Base-by-base conservation (phyloP, 1,284 basidiomycete species). In the Leccinum pallidistipes region DNA sequence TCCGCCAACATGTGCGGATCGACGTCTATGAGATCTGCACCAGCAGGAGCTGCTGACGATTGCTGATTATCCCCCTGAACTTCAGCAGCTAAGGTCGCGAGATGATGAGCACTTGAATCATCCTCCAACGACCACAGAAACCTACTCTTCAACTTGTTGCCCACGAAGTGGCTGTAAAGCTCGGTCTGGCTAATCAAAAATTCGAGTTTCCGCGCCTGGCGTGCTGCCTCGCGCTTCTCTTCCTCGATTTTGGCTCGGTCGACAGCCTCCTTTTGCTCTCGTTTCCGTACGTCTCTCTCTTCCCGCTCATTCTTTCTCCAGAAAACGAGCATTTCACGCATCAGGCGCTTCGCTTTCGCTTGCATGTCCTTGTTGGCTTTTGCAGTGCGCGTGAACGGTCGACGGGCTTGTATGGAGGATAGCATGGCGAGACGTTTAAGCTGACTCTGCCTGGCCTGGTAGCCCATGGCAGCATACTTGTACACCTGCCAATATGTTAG, bases 131-230 rank as follows among this genome's bases (percentile, higher is more conserved):
- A 58, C 45, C 27, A 58, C 24, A 57, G 54, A 18, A 36, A 80
- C 88, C 70, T 74, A 94, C 92, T 98, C 80, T 97, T 98, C 69
- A 99, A 86, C 80, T 99, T 99, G 78, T 90, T 98, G 45, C 97
- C 97, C 62, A 99, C 95, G 82, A 99, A 99, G 81, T 99, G 97
- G 68, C 94, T 97, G 79, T 99, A 99, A 11, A 99, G 85, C 76
- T 99, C 97, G 11, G 97, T 99, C 78, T 99, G 97, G 63, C 95
- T 98, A 77, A 99, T 97, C 76, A 99, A 82, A 81, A 99, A 99
- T 79, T 99, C 98, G 61, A 99, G 86, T 78, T 99, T 99, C 68
- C 97, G 86, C 3, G 96, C 93, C 78, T 98, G 95, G 56, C 97
- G 84, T 62, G 97, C 93, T 31, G 94, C 91, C 78, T 99, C 97